Base-by-base conservation (phyloP, 768 basidiomycete species). In the Amanita polypyramis region DNA sequence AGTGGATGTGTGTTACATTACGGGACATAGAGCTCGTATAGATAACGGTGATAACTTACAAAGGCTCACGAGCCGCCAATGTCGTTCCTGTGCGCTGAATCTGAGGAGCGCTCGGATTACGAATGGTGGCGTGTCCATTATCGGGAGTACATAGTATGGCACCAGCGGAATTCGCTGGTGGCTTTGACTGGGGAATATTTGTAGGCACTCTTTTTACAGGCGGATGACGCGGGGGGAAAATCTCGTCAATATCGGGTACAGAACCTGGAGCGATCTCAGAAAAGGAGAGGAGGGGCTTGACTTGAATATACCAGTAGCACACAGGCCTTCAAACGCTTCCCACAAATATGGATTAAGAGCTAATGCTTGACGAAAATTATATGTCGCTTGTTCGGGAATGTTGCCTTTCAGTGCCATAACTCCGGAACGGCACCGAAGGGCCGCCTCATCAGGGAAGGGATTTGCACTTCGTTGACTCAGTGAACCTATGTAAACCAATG, bases 311-410 rank as follows among this genome's bases (percentile, higher is more conserved):
- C 93, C 92, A 38, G 89, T 65, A 25, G 74, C 65, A 61, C 92
- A 95, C 29, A 96, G 63, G 0, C 88, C 91, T 58, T 92, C 88
- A 57, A 92, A 86, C 4, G 92, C 92, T 62, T 96, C 92, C 91
- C 91, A 95, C 46, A 93, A 65, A 60, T 88, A 76, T 27, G 89
- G 87, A 59, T 90, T 82, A 40, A 80, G 60, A 11, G 69, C 61
- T 51, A 96, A 70, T 21, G 90, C 85, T 50, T 80, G 76, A 39
- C 73, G 72, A 62, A 85, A 94, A 58, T 80, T 82, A 46, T 65
- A 58, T 20, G 73, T 68, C n/a, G 92, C 92, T 54, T 78, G 76
- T 46, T 84, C 81, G 2, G 75, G 75, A 50, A 86, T 73, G 62
- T 91, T 89, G 42, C 84, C 88, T 63, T 83, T 87, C 59, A 82